phyloP scores from a whole-genome alignment of 441 rosid species.

The Brassica balearica region DNA sequence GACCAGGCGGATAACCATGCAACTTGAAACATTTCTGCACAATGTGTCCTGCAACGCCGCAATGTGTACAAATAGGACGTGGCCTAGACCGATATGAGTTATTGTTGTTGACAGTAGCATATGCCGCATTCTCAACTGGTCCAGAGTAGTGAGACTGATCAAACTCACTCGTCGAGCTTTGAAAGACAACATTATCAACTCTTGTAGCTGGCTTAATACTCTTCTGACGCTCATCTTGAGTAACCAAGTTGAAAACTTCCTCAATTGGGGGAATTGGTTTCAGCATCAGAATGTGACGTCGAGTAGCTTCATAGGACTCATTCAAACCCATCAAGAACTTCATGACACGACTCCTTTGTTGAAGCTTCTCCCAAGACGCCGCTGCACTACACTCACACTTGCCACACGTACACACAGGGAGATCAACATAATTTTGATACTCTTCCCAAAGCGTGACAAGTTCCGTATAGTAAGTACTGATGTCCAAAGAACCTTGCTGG shows the following conservation, averaged over 20 bases:
- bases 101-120: background rate
- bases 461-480: background rate
- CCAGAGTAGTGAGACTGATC: background rate
- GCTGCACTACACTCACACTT: background rate
- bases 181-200: background rate
- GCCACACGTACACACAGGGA: background rate
- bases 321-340: background rate
- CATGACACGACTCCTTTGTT: background rate
- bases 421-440: background rate
- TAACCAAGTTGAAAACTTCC: background rate
- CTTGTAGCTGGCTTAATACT: background rate
- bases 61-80: background rate
- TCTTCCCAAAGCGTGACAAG: background rate
- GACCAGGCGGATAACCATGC: background rate
- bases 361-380: background rate
- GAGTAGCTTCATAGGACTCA: background rate
- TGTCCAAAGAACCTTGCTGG: background rate
- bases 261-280: background rate
- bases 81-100: background rate
- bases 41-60: background rate
- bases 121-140: background rate
- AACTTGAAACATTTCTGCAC: background rate
- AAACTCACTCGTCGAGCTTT: background rate
- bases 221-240: background rate
- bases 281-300: background rate